phyloP scores from a whole-genome alignment of 2,329 filamentous ascomycete species.

The Venturia asperata region DNA sequence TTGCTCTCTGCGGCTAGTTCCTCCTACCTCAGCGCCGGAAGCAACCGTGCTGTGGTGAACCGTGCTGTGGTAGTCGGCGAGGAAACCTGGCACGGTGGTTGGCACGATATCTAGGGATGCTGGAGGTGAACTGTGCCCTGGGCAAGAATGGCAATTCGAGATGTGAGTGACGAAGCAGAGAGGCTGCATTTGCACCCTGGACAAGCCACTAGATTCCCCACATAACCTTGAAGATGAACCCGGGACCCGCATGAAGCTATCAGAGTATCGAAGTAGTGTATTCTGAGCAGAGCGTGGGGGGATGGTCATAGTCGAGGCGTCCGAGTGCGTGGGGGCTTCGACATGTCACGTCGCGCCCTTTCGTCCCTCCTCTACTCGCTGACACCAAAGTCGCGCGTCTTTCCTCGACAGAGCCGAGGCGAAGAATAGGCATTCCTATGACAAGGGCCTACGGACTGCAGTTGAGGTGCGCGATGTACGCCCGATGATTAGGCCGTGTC shows the following conservation, averaged over 20 bases:
- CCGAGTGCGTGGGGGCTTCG: background rate
- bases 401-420: background rate
- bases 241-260: too few species aligned
- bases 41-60: too few species aligned
- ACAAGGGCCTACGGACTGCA: background rate
- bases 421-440: conserved; percentile 2
- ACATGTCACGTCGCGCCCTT: background rate
- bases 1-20: background rate
- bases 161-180: too few species aligned
- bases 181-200: too few species aligned
- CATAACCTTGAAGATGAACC: too few species aligned
- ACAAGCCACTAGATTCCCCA: too few species aligned
- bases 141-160: too few species aligned
- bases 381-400: background rate
- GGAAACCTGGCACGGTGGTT: background rate
- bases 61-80: too few species aligned
- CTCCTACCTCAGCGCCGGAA: too few species aligned
- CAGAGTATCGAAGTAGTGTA: too few species aligned
- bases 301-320: too few species aligned
- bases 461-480: background rate
- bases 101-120: background rate
- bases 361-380: background rate
- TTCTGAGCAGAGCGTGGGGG: too few species aligned
- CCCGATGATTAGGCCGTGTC: background rate
- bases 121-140: background rate